A percentile compares a stretch with the other conserved stretches of the same genome.
Conservation (phyloP, 108 stramenopile genomes). For the Stephanodiscus minutulus region DNA sequence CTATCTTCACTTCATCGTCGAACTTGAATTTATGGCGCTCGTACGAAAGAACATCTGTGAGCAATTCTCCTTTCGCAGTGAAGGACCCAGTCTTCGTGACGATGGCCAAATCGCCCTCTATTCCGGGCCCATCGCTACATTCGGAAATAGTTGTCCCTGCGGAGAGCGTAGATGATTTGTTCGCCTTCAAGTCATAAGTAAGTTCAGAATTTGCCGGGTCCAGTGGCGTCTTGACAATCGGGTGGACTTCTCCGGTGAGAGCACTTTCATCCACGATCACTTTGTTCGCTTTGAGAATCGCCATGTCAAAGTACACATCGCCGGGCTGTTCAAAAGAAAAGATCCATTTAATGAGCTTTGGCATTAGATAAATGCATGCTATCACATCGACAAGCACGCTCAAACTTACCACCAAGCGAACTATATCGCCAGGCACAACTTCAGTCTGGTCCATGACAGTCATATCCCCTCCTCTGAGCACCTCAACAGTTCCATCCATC, state of each 20-base stretch:
- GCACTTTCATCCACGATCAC: constrained; percentile 67
- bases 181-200: constrained; percentile 31
- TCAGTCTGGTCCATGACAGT: constrained; percentile 41
- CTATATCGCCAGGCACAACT: constrained; percentile 68
- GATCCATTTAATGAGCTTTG: not conserved
- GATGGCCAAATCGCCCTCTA: constrained; percentile 49
- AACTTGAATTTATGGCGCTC: constrained; percentile 72
- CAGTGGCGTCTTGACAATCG: constrained; percentile 55
- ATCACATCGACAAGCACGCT: not conserved
- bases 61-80: constrained; percentile 64
- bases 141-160: constrained; percentile 68
- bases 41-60: constrained; percentile 64
- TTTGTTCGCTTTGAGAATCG: constrained; percentile 34
- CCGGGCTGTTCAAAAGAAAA: constrained; percentile 28
- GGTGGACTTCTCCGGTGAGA: constrained; percentile 66
- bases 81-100: constrained; percentile 62
- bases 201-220: constrained; percentile 37
- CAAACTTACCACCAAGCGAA: constrained; percentile 17
- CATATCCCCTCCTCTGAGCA: constrained; percentile 54
- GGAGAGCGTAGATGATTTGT: constrained; percentile 62
- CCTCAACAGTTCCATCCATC: constrained; percentile 52
- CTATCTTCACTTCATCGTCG: constrained; percentile 62
- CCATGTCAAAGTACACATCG: constrained; percentile 61
- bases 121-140: constrained; percentile 32
- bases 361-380: not conserved